Percentiles rank a stretch among this genome's conserved stretches.
These are phyloP conservation scores for Yamadazyma blattariae DNA, from an alignment of 1,139 yeast species.

Conservation along the genomic window DNA sequence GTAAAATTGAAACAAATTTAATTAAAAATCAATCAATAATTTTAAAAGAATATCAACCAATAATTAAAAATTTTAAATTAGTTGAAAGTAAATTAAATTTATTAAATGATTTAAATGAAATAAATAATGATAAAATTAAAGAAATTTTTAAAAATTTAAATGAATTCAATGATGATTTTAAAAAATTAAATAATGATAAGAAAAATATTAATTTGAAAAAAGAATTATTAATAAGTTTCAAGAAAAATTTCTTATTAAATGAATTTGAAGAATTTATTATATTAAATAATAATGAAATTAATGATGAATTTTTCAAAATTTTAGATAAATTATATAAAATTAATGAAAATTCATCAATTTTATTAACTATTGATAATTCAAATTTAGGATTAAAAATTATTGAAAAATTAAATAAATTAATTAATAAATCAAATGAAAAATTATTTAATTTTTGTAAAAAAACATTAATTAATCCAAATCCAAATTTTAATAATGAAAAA, in stretches of 20 bases:
- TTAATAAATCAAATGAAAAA: constrained; percentile 52
- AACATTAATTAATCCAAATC: constrained; percentile 34
- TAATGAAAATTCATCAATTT: constrained; percentile 63
- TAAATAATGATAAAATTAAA: constrained; percentile 37
- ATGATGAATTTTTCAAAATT: constrained; percentile 59
- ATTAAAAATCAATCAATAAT: constrained; percentile 57
- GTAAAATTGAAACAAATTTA: constrained; percentile 70
- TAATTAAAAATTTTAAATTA: constrained; percentile 44
- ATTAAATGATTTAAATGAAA: constrained; percentile 31
- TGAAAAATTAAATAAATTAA: constrained; percentile 52
- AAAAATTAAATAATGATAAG: constrained; percentile 39
- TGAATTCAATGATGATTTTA: constrained; percentile 34
- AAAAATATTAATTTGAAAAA: constrained; percentile 49
- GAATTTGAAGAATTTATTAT: constrained; percentile 69
- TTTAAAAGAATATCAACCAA: constrained; percentile 61
- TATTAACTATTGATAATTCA: constrained; percentile 69
- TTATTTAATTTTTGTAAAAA: constrained; percentile 36
- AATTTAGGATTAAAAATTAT: constrained; percentile 69
- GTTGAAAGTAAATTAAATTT: constrained; percentile 39
- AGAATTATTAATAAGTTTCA: constrained; percentile 54
- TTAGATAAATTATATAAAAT: constrained; percentile 62
- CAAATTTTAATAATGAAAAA: constrained; percentile 27
- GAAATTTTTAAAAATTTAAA: constrained; percentile 18
- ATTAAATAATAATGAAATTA: constrained; percentile 37
- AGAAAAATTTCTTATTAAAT: constrained; percentile 62